phyloP scores from a whole-genome alignment of 768 basidiomycete genomes.

The Mycena vitilis region DNA sequence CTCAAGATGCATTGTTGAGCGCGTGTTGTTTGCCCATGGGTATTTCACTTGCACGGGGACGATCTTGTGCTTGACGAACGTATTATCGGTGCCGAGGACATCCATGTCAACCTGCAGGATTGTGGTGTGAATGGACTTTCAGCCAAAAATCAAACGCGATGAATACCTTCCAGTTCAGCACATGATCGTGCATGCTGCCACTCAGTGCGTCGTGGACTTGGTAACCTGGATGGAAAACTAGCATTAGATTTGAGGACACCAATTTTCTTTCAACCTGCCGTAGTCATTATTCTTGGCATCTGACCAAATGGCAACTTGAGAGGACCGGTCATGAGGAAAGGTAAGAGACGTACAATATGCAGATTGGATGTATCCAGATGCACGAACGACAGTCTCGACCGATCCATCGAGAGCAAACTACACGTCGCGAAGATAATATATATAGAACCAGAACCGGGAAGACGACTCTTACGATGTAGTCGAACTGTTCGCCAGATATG shows the following conservation, averaged over 20 bases:
- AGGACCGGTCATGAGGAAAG: not conserved
- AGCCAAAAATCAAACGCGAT: not conserved
- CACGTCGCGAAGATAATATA: no score
- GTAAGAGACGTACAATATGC: constrained; percentile 48
- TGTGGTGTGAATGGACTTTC: no score
- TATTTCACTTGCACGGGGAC: constrained; percentile 54
- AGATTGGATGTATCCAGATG: constrained; percentile 67
- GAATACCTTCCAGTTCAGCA: constrained; percentile 60
- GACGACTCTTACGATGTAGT: constrained; percentile 50
- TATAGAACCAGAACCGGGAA: no score
- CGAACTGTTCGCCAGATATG: constrained; percentile 49
- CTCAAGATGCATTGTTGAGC: constrained; percentile 45
- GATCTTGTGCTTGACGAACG: constrained; percentile 58
- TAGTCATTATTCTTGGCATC: constrained; percentile 55
- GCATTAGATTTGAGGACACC: no score
- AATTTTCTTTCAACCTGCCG: constrained; percentile 46
- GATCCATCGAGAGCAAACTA: constrained; percentile 64
- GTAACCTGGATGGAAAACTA: constrained; percentile 31
- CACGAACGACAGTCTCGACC: constrained; percentile 63
- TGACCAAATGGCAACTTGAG: not conserved
- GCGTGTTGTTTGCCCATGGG: constrained; percentile 58
- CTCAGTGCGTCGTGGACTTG: constrained; percentile 36
- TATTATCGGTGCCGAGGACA: constrained; percentile 61
- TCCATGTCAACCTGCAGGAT: constrained; percentile 60
- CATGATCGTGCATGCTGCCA: constrained; percentile 66